These are phyloP conservation scores for Malus fusca DNA, from an alignment of 306 rosid genomes.

Conservation along the genomic window DNA sequence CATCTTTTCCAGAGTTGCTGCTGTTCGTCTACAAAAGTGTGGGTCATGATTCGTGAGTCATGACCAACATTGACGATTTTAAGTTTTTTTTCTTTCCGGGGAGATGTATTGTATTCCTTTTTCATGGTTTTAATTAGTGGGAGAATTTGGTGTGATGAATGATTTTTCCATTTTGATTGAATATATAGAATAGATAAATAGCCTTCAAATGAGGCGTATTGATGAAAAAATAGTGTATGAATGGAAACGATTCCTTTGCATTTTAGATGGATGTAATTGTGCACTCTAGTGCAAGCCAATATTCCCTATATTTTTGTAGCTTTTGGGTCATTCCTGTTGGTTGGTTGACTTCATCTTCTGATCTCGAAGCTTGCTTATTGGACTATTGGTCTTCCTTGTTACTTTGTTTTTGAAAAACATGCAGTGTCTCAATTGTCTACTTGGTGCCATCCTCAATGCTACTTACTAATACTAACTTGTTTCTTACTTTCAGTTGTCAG, in stretches of 20 bases:
- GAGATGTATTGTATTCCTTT: background rate
- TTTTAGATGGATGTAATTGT: background rate
- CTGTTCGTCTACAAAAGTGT: too few relatives aligned
- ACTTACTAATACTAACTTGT: background rate
- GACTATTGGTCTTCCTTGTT: background rate
- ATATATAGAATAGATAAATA: background rate
- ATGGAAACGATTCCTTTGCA: background rate
- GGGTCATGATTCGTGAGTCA: background rate
- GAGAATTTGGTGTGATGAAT: background rate
- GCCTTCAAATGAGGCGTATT: background rate
- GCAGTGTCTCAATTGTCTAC: background rate
- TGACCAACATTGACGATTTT: background rate
- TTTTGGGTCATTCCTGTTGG: background rate
- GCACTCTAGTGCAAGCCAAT: background rate
- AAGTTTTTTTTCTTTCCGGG: background rate
- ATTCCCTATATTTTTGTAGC: background rate
- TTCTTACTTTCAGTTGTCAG: conserved; percentile 64
- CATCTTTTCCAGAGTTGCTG: background rate
- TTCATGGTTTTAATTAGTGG: background rate
- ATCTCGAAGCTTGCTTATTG: background rate
- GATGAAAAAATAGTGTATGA: background rate
- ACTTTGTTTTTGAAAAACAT: background rate
- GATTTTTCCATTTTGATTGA: background rate
- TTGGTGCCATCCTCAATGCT: background rate
- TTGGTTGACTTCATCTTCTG: background rate